Conservation (phyloP, 2,329 filamentous ascomycete species). For the Acrocalymma vagum region DNA sequence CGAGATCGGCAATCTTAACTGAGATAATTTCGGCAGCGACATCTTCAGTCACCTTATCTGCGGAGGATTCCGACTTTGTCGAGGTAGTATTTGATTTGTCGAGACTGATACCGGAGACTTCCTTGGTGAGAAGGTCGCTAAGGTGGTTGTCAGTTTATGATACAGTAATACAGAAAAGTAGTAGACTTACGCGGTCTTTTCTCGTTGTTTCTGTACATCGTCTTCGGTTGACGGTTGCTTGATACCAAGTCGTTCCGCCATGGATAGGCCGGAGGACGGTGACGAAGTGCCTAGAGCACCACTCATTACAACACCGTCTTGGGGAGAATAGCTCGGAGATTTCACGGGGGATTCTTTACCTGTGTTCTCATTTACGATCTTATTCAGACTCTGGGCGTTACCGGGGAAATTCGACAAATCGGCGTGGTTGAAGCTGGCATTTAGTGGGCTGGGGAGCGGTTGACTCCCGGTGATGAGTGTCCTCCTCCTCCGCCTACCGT, state of each 20-base stretch:
- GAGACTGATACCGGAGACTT: slow-evolving; percentile 93
- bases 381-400: slow-evolving; percentile 77
- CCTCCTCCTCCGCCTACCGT: slow-evolving; percentile 85
- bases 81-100: slow-evolving; percentile 69
- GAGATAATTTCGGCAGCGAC: slow-evolving; percentile 81
- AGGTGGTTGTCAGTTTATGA: slow-evolving; percentile 11
- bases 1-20: slow-evolving; percentile 97
- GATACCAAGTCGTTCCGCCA: slow-evolving; percentile 66
- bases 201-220: slow-evolving; percentile 76
- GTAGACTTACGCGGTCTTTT: slow-evolving; percentile 86
- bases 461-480: slow-evolving; percentile 98
- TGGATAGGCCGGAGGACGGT: slow-evolving; percentile 58
- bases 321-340: slow-evolving; percentile 49
- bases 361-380: slow-evolving; percentile 76
- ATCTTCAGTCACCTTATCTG: slow-evolving; percentile 71
- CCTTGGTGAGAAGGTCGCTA: slow-evolving; percentile 90
- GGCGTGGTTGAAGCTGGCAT: slow-evolving; percentile 84
- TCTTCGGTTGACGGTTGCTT: slow-evolving; percentile 62
- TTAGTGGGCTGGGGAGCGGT: slow-evolving; percentile 91
- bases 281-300: slow-evolving; percentile 61
- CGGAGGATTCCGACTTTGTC: slow-evolving; percentile 53
- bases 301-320: slow-evolving; percentile 62
- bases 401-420: slow-evolving; percentile 71
- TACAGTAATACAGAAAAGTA: neutral
- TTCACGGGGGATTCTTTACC: slow-evolving; percentile 64